These are phyloP conservation scores for Paramecium primaurelia DNA, from an alignment of 73 alveolate genomes.

Conservation along the genomic window DNA sequence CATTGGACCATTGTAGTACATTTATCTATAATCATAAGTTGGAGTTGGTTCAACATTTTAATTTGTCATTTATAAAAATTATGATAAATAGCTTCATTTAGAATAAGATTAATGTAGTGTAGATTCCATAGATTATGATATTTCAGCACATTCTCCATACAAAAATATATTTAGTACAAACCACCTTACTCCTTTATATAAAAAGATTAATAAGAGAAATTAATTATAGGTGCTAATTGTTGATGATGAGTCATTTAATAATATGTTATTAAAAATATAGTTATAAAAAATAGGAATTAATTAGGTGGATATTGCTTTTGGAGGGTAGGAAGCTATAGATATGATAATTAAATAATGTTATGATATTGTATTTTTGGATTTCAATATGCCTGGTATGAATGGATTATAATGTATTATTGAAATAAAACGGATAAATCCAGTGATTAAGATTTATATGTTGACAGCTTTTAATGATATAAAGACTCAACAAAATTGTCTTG, in stretches of 20 bases:
- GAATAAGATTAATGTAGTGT: background rate
- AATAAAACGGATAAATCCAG: background rate
- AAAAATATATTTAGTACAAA: background rate
- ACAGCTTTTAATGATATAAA: background rate
- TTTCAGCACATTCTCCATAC: background rate
- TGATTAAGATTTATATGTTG: background rate
- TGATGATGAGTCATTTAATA: background rate
- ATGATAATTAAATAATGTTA: background rate
- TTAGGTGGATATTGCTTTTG: background rate
- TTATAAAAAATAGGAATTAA: background rate
- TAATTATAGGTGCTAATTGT: background rate
- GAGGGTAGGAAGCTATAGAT: background rate
- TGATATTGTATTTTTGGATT: conserved; percentile 21
- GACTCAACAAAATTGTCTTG: background rate
- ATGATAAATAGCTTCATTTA: background rate
- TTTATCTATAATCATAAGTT: background rate
- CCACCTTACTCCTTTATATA: background rate
- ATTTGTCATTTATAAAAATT: conserved; percentile 29
- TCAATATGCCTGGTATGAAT: background rate
- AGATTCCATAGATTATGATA: conserved; percentile 26
- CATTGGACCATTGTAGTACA: conserved; percentile 26
- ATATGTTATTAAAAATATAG: background rate
- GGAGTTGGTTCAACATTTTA: background rate
- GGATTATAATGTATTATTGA: background rate
- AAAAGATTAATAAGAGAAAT: background rate